Evolutionary conservation across 2,329 filamentous ascomycete genomes (phyloP), one percentile per base, ranked within the genome.

Genomic region (Fusarium multiceps): DNA sequence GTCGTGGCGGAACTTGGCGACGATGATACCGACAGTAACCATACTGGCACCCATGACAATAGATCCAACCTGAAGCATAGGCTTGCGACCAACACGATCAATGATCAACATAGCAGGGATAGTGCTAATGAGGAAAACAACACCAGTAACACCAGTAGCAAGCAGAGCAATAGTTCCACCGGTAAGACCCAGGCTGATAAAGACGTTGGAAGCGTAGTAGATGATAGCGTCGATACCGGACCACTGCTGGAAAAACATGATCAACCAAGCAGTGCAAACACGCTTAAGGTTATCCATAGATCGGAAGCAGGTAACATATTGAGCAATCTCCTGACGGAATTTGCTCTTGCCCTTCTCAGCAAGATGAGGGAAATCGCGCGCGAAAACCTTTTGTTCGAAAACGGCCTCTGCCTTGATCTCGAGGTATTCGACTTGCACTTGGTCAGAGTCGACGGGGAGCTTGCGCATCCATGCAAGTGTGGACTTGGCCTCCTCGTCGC

Each of bases 391-490:
- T 79, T 93, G 92, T 79, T 95, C 92, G 72, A 95, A 95, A 28
- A 92, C 78, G 0, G 88, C 89, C 77, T 93, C 91, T 0, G 92
- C 91, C 78, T 93, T 93, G 81, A 95, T 94, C 77, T 95, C 92
- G n/a, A 93, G 86, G 74, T 91, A 93, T 74, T 95, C 92, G 4
- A 93, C 82, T 69, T 92, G 87, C 34, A 95, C 86, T 0, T 92
- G 84, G 50, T 92, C 88, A 72, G 93, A 85, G 65, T 91, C 86
- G 16, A 81, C 75, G 0, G 87, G 78, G 11, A 74, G 58, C 45
- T 64, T 64, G 8, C 61, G 40, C 61, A 64, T 64, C 61, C 61
- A 64, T 5, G 61, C 61, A 28, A 64, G 42, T 18, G 59, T 64
- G 3, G 51, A 64, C 40, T 64, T 64, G 6, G 90, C 91, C 77